A percentile compares a stretch with the other conserved stretches of the same genome.
Conservation (phyloP, 805 yeast genomes). For the Ogataea corticis region DNA sequence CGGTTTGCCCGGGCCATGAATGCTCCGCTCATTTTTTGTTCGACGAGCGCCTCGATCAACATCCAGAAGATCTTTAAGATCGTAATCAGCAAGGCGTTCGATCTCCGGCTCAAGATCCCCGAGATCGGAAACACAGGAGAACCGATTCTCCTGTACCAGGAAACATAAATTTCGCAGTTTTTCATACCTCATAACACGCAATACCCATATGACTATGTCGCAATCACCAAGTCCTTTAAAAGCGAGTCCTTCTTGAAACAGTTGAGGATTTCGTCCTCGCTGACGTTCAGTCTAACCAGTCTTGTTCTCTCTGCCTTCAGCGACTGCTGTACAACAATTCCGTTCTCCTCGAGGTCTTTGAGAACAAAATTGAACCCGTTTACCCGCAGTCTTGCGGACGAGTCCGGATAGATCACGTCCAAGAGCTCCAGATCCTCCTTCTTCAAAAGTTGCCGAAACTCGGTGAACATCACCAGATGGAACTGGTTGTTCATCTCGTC, state of each 20-base stretch:
- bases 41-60: constrained; percentile 89
- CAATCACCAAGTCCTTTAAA: constrained; percentile 35
- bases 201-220: constrained; percentile 7
- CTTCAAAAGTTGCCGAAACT: constrained; percentile 24
- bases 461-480: constrained; percentile 31
- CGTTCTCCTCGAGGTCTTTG: constrained; percentile 74
- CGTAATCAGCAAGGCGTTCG: constrained; percentile 87
- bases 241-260: constrained; percentile 59
- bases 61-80: constrained; percentile 93
- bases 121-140: constrained; percentile 88
- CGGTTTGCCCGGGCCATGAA: constrained; percentile 88
- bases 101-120: constrained; percentile 75
- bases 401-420: constrained; percentile 28
- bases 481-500: constrained; percentile 64
- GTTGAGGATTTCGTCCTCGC: constrained; percentile 66
- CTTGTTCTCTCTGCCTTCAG: constrained; percentile 67
- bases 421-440: constrained; percentile 26
- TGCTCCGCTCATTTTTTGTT: constrained; percentile 80
- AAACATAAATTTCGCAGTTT: constrained; percentile 15
- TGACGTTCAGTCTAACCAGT: constrained; percentile 61
- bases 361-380: constrained; percentile 61
- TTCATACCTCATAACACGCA: neutral
- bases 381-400: constrained; percentile 45
- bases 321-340: constrained; percentile 69
- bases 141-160: constrained; percentile 73